These are phyloP conservation scores for Starmera dryadoides DNA, from an alignment of 805 yeast genomes.

Conservation along the genomic window DNA sequence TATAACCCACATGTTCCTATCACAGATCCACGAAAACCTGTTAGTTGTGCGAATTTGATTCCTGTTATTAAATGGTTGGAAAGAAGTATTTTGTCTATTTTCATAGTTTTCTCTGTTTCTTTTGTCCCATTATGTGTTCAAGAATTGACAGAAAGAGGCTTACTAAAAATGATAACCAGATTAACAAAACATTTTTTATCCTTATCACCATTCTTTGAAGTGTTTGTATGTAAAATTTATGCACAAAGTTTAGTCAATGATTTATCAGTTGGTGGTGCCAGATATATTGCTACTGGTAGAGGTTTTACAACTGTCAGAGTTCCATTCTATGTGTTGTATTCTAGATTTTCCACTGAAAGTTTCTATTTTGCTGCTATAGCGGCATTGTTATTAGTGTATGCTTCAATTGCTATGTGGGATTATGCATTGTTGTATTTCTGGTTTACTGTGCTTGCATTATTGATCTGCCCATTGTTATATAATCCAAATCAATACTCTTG, in stretches of 20 bases:
- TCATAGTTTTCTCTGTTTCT: slow-evolving; percentile 66
- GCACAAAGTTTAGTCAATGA: slow-evolving; percentile 64
- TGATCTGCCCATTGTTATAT: slow-evolving; percentile 53
- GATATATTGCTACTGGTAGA: slow-evolving; percentile 77
- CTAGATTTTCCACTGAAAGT: slow-evolving; percentile 64
- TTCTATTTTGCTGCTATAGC: slow-evolving; percentile 56
- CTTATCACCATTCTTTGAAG: slow-evolving; percentile 71
- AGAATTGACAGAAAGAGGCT: slow-evolving; percentile 69
- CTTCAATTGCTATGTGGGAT: slow-evolving; percentile 59
- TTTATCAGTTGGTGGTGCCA: slow-evolving; percentile 71
- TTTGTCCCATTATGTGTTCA: slow-evolving; percentile 72
- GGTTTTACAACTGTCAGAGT: slow-evolving; percentile 73
- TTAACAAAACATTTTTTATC: slow-evolving; percentile 61
- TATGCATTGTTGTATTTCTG: slow-evolving; percentile 51
- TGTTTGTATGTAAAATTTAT: slow-evolving; percentile 71
- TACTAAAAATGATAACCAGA: slow-evolving; percentile 61
- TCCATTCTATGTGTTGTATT: slow-evolving; percentile 56
- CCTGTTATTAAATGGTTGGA: slow-evolving; percentile 74
- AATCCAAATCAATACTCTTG: slow-evolving; percentile 64
- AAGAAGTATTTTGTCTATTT: slow-evolving; percentile 65
- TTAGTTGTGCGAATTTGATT: slow-evolving; percentile 62
- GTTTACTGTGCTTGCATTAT: slow-evolving; percentile 48
- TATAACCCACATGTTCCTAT: slow-evolving; percentile 51
- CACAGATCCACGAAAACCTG: slow-evolving; percentile 55
- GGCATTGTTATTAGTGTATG: slow-evolving; percentile 44